Evolutionary conservation across 1,284 basidiomycete genomes (phyloP), one percentile per base, ranked within the genome.

Genomic region (Naganishia liquefaciens): DNA sequence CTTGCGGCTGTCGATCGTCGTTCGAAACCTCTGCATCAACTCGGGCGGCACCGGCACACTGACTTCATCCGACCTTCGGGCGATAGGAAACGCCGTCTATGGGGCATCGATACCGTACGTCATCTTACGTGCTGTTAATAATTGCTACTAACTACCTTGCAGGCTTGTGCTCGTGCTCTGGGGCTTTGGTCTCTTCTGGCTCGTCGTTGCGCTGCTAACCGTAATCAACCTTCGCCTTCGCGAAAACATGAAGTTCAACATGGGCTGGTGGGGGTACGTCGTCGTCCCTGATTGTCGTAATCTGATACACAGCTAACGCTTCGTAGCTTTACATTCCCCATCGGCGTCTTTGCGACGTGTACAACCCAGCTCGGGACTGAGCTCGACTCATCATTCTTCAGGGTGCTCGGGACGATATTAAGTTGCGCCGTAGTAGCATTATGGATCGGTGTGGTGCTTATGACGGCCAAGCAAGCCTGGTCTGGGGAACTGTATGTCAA

Each of bases 311-410:
- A 42, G 19, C 39, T 55, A 42, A 43, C 3, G 9, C 5, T 44
- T 28, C 13, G 21, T 21, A 55, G 54, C 19, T 72, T 77, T 60
- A 80, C 77, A 19, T 79, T 80, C 71, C 79, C 78, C 2, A 70
- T 80, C 44, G 78, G 85, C 25, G 86, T 87, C 0, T 88, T 86
- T 63, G 84, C 86, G 1, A 85, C 85, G 42, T 80, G 87, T 2
- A 87, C 87, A 0, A 82, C 86, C 19, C 77, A 79, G 25, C 78
- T 89, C 0, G 82, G 81, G 0, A 68, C 66, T 1, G 80, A 82
- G 25, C 82, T 89, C 63, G 81, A 82, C 55, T 84, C 86, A 37
- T 82, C 81, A 0, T 71, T 73, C 2, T 84, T 86, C 74, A 73
- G 81, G 79, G 54, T 79, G 15, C 81, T 83, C 66, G 87, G 85